These are phyloP conservation scores for Penicillium sumatraense DNA, from an alignment of 2,329 filamentous ascomycete species.

Conservation along the genomic window DNA sequence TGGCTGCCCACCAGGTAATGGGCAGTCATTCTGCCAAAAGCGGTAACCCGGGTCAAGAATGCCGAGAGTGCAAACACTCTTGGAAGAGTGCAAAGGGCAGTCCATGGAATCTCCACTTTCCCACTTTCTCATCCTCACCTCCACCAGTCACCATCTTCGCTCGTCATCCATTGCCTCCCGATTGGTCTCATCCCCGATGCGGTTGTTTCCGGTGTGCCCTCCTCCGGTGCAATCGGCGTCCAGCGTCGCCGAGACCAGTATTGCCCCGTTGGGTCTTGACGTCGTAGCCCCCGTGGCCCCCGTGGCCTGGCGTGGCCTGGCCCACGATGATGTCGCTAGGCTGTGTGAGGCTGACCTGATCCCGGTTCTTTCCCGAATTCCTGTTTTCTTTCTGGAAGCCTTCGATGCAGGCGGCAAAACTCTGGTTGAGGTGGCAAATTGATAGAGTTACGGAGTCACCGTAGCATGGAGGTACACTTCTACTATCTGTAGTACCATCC, in stretches of 20 bases:
- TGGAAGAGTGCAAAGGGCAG: background rate
- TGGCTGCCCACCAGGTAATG: background rate
- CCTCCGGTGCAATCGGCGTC: constrained; percentile 1
- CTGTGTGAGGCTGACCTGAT: constrained; percentile 14
- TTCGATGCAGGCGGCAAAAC: constrained; percentile 35
- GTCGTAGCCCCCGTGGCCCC: background rate
- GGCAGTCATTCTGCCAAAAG: constrained; percentile 8
- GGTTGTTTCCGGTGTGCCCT: constrained; percentile 17
- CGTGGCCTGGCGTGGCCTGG: background rate
- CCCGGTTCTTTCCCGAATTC: too few relatives aligned
- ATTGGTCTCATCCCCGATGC: background rate
- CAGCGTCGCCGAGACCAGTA: background rate
- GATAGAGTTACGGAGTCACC: background rate
- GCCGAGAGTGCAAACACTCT: constrained; percentile 25
- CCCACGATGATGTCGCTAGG: constrained; percentile 7
- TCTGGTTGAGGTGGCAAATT: background rate
- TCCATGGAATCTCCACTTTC: background rate
- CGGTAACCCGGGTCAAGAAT: constrained; percentile 13
- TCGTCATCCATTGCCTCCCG: background rate
- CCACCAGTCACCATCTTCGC: background rate
- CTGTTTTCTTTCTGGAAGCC: constrained; percentile 36
- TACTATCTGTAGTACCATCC: too few relatives aligned
- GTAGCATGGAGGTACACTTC: background rate
- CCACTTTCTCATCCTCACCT: background rate
- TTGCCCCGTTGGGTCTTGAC: background rate